Conservation (phyloP, 257 asterid species). For the Nicotiana attenuata region DNA sequence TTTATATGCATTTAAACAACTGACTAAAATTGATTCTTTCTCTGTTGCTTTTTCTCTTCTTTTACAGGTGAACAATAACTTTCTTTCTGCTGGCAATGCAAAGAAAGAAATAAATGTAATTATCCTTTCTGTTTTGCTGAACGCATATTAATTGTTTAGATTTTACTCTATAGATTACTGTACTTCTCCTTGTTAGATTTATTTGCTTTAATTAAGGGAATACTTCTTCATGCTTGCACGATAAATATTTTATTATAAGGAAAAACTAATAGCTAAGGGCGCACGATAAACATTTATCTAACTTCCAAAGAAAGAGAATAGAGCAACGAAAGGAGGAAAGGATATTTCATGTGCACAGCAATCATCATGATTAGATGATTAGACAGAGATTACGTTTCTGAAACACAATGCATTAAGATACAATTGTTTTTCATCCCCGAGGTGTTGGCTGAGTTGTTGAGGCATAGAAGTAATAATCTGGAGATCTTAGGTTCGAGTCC, state of each 20-base stretch:
- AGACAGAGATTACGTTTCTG: background rate
- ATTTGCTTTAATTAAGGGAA: background rate
- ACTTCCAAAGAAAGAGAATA: background rate
- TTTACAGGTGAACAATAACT: slow-evolving; percentile 88
- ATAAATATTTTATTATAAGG: background rate
- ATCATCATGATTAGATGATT: background rate
- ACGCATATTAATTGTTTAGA: background rate
- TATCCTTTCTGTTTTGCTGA: slow-evolving; percentile 14
- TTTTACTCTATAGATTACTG: background rate
- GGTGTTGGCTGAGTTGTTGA: background rate
- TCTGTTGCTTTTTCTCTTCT: slow-evolving; percentile 7
- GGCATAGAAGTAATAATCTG: background rate
- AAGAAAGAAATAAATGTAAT: slow-evolving; percentile 85
- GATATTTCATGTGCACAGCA: slow-evolving; percentile 3
- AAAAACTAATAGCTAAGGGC: too few species aligned
- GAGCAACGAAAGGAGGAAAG: background rate
- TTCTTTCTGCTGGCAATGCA: slow-evolving; percentile 88
- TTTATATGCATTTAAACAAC: slow-evolving; percentile 2
- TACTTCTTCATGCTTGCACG: background rate
- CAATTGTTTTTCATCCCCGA: background rate
- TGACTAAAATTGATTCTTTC: background rate
- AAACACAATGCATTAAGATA: background rate
- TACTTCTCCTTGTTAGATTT: background rate
- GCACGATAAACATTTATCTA: background rate
- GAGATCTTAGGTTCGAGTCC: background rate